Evolutionary conservation across 2,329 filamentous ascomycete genomes (phyloP).

Genomic region (Phoma herbarum): DNA sequence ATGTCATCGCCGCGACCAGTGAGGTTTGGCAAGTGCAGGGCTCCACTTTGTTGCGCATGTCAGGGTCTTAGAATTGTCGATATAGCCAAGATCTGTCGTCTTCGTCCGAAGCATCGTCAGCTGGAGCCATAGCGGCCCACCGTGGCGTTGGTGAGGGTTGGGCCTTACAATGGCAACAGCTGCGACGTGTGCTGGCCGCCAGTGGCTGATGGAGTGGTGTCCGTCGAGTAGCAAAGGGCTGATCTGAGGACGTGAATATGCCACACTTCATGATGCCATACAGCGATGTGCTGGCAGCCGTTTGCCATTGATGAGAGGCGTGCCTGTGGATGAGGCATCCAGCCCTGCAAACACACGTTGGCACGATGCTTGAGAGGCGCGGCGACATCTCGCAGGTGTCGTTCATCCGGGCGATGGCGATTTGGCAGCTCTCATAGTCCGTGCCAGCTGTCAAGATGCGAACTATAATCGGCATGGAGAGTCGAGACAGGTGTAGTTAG

Average conservation of each 20-base stretch:
- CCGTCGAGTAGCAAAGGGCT: slow-evolving; percentile 21
- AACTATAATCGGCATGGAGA: slow-evolving; percentile 36
- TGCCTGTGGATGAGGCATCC: slow-evolving; percentile 31
- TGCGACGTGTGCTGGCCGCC: slow-evolving; percentile 29
- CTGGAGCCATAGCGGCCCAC: slow-evolving; percentile 30
- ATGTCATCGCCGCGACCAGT: slow-evolving; percentile 8
- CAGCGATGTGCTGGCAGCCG: slow-evolving; percentile 38
- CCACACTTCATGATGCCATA: slow-evolving; percentile 28
- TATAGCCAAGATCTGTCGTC: slow-evolving; percentile 25
- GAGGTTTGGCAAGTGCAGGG: slow-evolving; percentile 25
- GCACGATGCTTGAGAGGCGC: slow-evolving; percentile 15
- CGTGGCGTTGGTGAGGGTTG: slow-evolving; percentile 29
- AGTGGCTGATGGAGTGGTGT: slow-evolving; percentile 30
- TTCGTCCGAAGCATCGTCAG: slow-evolving; percentile 27
- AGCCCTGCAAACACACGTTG: slow-evolving; percentile 32
- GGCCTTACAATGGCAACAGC: slow-evolving; percentile 8
- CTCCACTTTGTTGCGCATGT: slow-evolving; percentile 24
- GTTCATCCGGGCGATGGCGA: slow-evolving; percentile 31
- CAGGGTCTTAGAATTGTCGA: slow-evolving; percentile 18
- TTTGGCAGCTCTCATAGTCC: slow-evolving; percentile 33
- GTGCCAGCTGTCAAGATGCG: slow-evolving; percentile 52
- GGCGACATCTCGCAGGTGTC: slow-evolving; percentile 30
- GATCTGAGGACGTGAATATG: slow-evolving; percentile 25
- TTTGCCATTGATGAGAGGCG: slow-evolving; percentile 31
- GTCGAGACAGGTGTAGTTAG: slow-evolving; percentile 42